Percentiles rank a stretch among this genome's conserved stretches.
Conservation (phyloP, 2,329 filamentous ascomycete species). For the Aaosphaeria arxii region DNA sequence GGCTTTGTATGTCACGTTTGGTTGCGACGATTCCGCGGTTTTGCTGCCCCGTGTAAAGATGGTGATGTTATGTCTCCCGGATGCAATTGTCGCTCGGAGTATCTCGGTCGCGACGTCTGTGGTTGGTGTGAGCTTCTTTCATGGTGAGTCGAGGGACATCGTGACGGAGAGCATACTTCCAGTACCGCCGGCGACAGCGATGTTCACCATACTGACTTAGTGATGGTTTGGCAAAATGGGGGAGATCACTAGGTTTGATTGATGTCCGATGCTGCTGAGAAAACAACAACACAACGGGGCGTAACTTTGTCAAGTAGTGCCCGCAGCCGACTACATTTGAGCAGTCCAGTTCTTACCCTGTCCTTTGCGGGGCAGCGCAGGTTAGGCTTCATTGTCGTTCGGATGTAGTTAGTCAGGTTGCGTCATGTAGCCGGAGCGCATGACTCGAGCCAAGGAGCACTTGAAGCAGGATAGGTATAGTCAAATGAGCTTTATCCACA, state of each 20-base stretch:
- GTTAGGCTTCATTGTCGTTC: no score
- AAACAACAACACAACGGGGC: constrained; percentile 1
- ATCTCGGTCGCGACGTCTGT: constrained; percentile 54
- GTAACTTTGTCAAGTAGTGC: no score
- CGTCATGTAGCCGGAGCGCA: no score
- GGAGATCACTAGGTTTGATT: constrained; percentile 13
- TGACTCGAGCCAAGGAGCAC: no score
- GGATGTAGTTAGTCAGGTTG: no score
- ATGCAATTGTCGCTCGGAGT: constrained; percentile 49
- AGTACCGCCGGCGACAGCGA: constrained; percentile 35
- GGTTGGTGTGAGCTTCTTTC: neutral
- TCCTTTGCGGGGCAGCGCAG: no score
- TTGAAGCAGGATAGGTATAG: no score
- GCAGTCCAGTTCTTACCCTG: no score
- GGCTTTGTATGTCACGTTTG: constrained; percentile 39
- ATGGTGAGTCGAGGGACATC: neutral
- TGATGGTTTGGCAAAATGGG: constrained; percentile 2
- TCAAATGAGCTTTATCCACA: no score
- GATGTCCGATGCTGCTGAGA: constrained; percentile 6
- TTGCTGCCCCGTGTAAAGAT: constrained; percentile 50
- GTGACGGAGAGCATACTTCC: constrained; percentile 24
- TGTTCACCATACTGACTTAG: constrained; percentile 24
- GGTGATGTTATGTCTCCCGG: constrained; percentile 52
- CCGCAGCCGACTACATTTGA: no score
- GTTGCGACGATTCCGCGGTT: constrained; percentile 12